phyloP scores from a whole-genome alignment of 148 eudicot species.

The Cornus florida region DNA sequence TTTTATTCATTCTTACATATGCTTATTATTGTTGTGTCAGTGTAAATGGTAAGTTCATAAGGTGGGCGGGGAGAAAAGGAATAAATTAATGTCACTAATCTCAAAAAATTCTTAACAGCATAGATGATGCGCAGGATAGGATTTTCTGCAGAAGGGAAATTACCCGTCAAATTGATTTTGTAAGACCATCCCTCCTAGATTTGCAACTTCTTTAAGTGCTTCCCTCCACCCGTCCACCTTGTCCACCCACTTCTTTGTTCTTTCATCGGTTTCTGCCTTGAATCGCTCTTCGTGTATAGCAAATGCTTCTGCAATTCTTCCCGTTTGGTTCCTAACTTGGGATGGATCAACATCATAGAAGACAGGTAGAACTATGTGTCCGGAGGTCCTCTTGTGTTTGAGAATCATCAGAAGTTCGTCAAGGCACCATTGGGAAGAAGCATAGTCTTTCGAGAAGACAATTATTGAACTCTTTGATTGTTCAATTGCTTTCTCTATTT shows the following conservation, averaged over 20 bases:
- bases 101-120: too few relatives aligned
- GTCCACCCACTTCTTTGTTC: too few relatives aligned
- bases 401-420: constrained; percentile 11
- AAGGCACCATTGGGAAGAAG: constrained; percentile 8
- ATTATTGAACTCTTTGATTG: background rate
- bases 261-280: too few relatives aligned
- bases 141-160: background rate
- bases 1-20: too few relatives aligned
- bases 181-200: background rate
- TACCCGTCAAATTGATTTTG: background rate
- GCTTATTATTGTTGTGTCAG: too few relatives aligned
- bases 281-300: background rate
- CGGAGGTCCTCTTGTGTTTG: background rate
- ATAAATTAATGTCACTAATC: too few relatives aligned
- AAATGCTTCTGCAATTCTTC: constrained; percentile 9
- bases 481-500: background rate
- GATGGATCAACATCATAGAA: constrained; percentile 17
- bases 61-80: too few relatives aligned
- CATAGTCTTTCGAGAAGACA: constrained; percentile 11
- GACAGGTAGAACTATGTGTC: background rate
- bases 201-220: constrained; percentile 7
- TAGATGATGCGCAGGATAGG: too few relatives aligned
- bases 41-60: too few relatives aligned
- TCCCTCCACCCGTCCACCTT: background rate
- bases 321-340: background rate